Evolutionary conservation across 768 basidiomycete species (phyloP).

Genomic region (Amanita pseudoporphyria): DNA sequence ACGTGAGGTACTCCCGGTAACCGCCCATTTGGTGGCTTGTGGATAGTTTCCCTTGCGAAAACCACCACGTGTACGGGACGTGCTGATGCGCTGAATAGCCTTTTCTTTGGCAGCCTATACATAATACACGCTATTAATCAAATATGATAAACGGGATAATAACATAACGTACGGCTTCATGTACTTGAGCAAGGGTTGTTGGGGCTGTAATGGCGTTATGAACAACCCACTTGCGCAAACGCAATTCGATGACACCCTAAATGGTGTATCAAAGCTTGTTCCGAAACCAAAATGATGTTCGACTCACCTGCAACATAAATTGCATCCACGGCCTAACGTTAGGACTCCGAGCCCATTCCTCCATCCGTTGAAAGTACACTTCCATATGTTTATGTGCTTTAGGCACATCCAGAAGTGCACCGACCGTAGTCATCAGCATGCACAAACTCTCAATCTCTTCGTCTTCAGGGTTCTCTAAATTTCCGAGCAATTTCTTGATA

Average conservation of each 20-base stretch:
- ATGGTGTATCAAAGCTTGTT: conserved; percentile 5
- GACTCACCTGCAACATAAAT: conserved; percentile 87
- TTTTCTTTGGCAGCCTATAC: conserved; percentile 76
- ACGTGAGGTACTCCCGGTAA: conserved; percentile 42
- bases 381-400: conserved; percentile 84
- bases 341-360: conserved; percentile 62
- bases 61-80: conserved; percentile 87
- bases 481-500: conserved; percentile 89
- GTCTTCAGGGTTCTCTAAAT: conserved; percentile 93
- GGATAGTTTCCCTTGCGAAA: conserved; percentile 73
- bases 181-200: conserved; percentile 54
- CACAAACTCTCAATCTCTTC: conserved; percentile 97
- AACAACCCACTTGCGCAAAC: conserved; percentile 71
- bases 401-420: conserved; percentile 68
- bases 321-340: conserved; percentile 85
- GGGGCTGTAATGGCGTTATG: conserved; percentile 45
- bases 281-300: neutral
- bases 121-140: conserved; percentile 8
- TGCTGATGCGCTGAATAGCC: conserved; percentile 53
- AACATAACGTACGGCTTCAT: conserved; percentile 46
- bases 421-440: conserved; percentile 87
- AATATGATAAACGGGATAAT: conserved; percentile 27
- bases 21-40: conserved; percentile 82
- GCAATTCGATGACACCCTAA: conserved; percentile 87
- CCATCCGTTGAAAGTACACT: conserved; percentile 89